phyloP scores from a whole-genome alignment of 176 grass and related monocot genomes.

The Zoysia pacifica region DNA sequence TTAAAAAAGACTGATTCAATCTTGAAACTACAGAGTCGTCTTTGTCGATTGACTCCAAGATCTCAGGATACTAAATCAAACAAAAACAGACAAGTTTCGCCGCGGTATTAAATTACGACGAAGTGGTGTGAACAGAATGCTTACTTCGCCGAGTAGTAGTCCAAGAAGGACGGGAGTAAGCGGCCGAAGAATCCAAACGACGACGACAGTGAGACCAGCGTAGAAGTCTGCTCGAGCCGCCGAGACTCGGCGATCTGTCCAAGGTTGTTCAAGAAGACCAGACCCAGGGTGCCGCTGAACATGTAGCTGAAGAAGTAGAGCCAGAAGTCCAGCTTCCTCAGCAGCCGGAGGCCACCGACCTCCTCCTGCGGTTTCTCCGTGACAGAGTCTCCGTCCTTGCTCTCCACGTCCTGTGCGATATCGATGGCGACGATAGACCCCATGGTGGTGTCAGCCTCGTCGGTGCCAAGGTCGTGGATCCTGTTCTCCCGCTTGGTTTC shows the following conservation, averaged over 20 bases:
- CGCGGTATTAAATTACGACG: background rate
- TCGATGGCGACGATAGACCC: conserved; percentile 21
- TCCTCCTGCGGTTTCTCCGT: conserved; percentile 45
- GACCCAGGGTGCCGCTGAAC: conserved; percentile 89
- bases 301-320: conserved; percentile 98
- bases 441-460: conserved; percentile 39
- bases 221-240: conserved; percentile 57
- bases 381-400: conserved; percentile 15
- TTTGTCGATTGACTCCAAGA: conserved; percentile 22
- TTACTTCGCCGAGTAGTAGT: conserved; percentile 91
- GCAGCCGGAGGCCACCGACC: conserved; percentile 66
- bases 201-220: conserved; percentile 87
- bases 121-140: conserved; percentile 56
- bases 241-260: conserved; percentile 95
- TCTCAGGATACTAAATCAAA: conserved; percentile 14
- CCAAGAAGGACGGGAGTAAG: conserved; percentile 76
- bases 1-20: conserved; percentile 29
- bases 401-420: background rate
- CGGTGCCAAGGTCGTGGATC: conserved; percentile 59
- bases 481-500: conserved; percentile 68
- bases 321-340: conserved; percentile 80
- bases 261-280: conserved; percentile 95
- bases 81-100: background rate
- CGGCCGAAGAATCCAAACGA: conserved; percentile 99
- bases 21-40: background rate